These are phyloP conservation scores for Sclerotiophoma versabilis DNA, from an alignment of 2,329 filamentous ascomycete species.

Conservation along the genomic window DNA sequence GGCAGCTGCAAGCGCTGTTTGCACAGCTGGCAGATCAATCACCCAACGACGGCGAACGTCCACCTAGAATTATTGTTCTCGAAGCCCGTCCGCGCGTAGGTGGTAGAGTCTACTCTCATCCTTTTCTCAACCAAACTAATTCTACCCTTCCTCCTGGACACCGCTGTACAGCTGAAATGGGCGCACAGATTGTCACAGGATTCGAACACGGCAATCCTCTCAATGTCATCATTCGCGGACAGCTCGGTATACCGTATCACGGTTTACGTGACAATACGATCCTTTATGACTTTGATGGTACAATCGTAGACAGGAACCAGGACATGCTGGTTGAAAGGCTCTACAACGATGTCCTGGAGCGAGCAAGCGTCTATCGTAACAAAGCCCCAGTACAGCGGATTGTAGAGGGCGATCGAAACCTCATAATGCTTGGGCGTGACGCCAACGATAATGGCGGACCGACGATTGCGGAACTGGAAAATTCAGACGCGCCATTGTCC, in stretches of 20 bases:
- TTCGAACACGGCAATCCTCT: conserved; percentile 95
- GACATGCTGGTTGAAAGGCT: conserved; percentile 88
- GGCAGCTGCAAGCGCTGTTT: conserved; percentile 88
- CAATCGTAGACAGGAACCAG: conserved; percentile 76
- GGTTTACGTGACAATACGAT: conserved; percentile 80
- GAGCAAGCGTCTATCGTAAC: conserved; percentile 88
- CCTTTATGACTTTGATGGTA: conserved; percentile 84
- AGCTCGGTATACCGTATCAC: conserved; percentile 87
- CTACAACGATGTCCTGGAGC: conserved; percentile 93
- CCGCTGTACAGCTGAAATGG: conserved; percentile 89
- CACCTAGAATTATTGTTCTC: conserved; percentile 78
- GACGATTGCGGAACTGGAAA: conserved; percentile 76
- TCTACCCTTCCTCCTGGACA: conserved; percentile 60
- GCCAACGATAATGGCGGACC: conserved; percentile 63
- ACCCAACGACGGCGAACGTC: conserved; percentile 68
- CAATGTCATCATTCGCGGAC: conserved; percentile 87
- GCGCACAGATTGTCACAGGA: conserved; percentile 96
- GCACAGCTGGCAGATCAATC: conserved; percentile 77
- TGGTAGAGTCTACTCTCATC: conserved; percentile 90
- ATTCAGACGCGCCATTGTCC: conserved; percentile 62
- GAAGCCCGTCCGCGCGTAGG: conserved; percentile 89
- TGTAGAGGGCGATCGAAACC: conserved; percentile 80
- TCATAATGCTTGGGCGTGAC: conserved; percentile 85
- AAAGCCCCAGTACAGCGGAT: conserved; percentile 73
- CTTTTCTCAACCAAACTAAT: conserved; percentile 65